A percentile compares a stretch with the other conserved stretches of the same genome.
These are phyloP conservation scores for Brassica napus DNA, from an alignment of 345 rosid species.

Conservation along the genomic window DNA sequence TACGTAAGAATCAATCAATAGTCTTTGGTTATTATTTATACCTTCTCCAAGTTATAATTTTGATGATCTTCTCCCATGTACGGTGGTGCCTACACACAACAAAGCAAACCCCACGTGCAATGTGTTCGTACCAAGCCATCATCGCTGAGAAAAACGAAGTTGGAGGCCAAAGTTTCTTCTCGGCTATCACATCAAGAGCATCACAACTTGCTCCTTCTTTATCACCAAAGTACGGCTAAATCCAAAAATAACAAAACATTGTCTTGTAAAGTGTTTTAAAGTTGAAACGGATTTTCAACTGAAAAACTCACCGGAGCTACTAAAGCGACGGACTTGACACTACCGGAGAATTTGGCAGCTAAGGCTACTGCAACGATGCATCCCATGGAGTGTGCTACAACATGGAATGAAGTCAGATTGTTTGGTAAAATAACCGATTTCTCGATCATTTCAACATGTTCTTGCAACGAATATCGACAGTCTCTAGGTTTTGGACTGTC, in stretches of 20 bases:
- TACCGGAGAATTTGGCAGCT: constrained; percentile 53
- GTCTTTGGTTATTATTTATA: constrained; percentile 17
- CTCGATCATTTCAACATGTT: constrained; percentile 63
- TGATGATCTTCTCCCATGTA: constrained; percentile 65
- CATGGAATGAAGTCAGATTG: constrained; percentile 57
- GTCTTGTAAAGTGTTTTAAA: not conserved
- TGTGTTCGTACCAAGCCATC: constrained; percentile 85
- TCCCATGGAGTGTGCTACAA: constrained; percentile 89
- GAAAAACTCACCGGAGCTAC: constrained; percentile 61
- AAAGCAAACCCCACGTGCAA: constrained; percentile 66
- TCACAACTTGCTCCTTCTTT: constrained; percentile 46
- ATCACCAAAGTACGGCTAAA: constrained; percentile 58
- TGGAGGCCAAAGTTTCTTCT: constrained; percentile 79
- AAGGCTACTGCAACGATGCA: constrained; percentile 64
- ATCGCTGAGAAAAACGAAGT: constrained; percentile 53
- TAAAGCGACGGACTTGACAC: constrained; percentile 58
- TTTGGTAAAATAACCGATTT: constrained; percentile 53
- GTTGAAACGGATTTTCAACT: not conserved
- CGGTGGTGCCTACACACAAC: constrained; percentile 62
- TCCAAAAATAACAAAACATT: not conserved
- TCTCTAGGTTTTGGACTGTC: constrained; percentile 74
- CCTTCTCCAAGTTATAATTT: constrained; percentile 60
- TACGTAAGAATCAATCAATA: not conserved
- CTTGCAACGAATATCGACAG: constrained; percentile 53
- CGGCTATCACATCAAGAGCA: constrained; percentile 57